A percentile compares a stretch with the other conserved stretches of the same genome.
These are phyloP conservation scores for Lumnitzera racemosa DNA, from an alignment of 345 rosid species.

Conservation along the genomic window DNA sequence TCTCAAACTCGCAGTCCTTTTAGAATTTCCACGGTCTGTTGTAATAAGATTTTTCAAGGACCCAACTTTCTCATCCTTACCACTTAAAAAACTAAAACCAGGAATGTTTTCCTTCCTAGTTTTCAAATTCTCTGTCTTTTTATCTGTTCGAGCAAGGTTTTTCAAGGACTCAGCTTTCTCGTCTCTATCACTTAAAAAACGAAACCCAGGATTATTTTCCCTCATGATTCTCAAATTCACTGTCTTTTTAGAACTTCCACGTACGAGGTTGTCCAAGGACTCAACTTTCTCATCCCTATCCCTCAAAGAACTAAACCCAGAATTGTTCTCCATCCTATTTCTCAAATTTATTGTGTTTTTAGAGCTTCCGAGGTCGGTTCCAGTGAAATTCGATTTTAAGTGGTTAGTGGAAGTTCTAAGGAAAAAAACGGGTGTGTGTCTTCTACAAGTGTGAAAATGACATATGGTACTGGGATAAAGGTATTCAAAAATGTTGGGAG, in stretches of 20 bases:
- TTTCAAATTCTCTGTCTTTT: slow-evolving; percentile 6
- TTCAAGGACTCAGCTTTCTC: neutral
- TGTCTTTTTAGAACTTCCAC: slow-evolving; percentile 6
- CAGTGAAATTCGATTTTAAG: slow-evolving; percentile 21
- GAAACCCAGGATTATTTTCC: slow-evolving; percentile 20
- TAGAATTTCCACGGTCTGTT: too few species aligned
- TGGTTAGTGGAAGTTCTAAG: slow-evolving; percentile 10
- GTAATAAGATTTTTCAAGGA: too few species aligned
- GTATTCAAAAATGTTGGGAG: slow-evolving; percentile 10
- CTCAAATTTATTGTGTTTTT: slow-evolving; percentile 6
- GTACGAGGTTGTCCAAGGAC: neutral
- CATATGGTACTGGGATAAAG: neutral
- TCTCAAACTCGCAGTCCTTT: too few species aligned
- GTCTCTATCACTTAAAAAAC: slow-evolving; percentile 11
- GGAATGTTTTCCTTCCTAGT: neutral
- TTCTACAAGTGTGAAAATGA: slow-evolving; percentile 16
- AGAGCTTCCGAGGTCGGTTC: slow-evolving; percentile 11
- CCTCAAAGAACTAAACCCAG: too few species aligned
- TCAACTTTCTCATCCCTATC: too few species aligned
- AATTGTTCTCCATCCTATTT: neutral
- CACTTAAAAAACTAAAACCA: too few species aligned
- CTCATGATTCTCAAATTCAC: slow-evolving; percentile 10
- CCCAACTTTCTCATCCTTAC: too few species aligned
- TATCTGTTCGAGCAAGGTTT: neutral
- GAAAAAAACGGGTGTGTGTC: neutral